Percentiles rank a stretch among this genome's conserved stretches.
Conservation (phyloP, 371 early-diverging fungal species). For the Phascolomyces articulosus region DNA sequence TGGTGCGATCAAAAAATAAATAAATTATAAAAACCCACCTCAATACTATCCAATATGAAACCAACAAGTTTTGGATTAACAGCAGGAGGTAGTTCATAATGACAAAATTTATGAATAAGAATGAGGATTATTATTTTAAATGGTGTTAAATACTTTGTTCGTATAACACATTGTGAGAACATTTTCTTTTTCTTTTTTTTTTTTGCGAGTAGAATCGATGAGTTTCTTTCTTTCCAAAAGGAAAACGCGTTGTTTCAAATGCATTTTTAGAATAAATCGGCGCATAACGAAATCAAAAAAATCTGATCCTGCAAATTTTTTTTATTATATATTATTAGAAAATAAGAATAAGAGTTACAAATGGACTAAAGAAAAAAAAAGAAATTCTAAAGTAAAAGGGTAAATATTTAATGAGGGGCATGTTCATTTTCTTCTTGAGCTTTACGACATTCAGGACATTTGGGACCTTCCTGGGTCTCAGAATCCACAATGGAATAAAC, state of each 20-base stretch:
- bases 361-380: neutral
- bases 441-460: constrained; percentile 5
- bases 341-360: neutral
- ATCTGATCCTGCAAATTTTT: too few species aligned
- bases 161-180: constrained; percentile 14
- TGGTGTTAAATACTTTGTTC: constrained; percentile 21
- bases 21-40: constrained; percentile 6
- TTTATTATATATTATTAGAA: too few species aligned
- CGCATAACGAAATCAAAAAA: too few species aligned
- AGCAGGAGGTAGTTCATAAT: constrained; percentile 11
- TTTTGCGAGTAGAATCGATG: too few species aligned
- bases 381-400: neutral
- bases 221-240: too few species aligned
- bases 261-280: too few species aligned
- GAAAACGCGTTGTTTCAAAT: too few species aligned
- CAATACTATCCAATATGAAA: constrained; percentile 15
- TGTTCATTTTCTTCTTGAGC: neutral
- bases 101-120: constrained; percentile 18
- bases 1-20: neutral
- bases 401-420: neutral
- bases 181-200: too few species aligned
- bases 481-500: neutral
- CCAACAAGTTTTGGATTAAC: constrained; percentile 14
- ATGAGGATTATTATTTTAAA: constrained; percentile 23
- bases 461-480: neutral